Percentiles rank a stretch among this genome's conserved stretches.
phyloP scores from a whole-genome alignment of 1,284 basidiomycete species.

The Irpex rosettiformis region DNA sequence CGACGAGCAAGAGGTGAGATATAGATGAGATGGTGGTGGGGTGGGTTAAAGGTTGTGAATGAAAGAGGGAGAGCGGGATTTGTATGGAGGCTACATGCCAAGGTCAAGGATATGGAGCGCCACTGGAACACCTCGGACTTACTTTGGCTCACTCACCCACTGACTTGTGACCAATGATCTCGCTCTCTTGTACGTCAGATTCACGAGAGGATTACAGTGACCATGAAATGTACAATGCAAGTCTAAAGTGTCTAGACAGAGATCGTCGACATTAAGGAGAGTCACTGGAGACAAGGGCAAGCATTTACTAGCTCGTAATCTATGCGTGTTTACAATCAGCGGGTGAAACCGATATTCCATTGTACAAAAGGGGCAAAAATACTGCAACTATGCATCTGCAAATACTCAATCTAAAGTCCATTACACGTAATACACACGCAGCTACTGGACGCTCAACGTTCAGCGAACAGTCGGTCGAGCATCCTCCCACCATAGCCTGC shows the following conservation, averaged over 20 bases:
- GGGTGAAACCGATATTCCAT: too few relatives aligned
- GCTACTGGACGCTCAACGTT: neutral
- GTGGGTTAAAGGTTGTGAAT: too few relatives aligned
- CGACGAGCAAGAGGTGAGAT: neutral
- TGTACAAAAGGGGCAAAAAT: neutral
- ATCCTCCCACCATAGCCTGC: constrained; percentile 35
- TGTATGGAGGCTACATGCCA: neutral
- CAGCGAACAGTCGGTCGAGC: constrained; percentile 15
- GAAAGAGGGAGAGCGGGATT: neutral
- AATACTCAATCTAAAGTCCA: constrained; percentile 1
- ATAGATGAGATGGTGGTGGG: neutral
- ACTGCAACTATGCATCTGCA: neutral
- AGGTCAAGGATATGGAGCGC: neutral
- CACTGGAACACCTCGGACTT: neutral
- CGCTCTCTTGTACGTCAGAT: neutral
- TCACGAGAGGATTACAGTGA: neutral
- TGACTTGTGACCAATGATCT: neutral
- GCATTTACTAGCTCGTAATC: too few relatives aligned
- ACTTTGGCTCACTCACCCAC: neutral
- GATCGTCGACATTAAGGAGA: too few relatives aligned
- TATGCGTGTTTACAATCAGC: too few relatives aligned
- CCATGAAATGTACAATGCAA: too few relatives aligned
- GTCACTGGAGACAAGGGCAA: too few relatives aligned
- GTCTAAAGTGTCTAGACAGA: too few relatives aligned
- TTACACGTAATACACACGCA: constrained; percentile 2